Base-by-base conservation (phyloP, 768 basidiomycete genomes). In the Lentinula raphanica region DNA sequence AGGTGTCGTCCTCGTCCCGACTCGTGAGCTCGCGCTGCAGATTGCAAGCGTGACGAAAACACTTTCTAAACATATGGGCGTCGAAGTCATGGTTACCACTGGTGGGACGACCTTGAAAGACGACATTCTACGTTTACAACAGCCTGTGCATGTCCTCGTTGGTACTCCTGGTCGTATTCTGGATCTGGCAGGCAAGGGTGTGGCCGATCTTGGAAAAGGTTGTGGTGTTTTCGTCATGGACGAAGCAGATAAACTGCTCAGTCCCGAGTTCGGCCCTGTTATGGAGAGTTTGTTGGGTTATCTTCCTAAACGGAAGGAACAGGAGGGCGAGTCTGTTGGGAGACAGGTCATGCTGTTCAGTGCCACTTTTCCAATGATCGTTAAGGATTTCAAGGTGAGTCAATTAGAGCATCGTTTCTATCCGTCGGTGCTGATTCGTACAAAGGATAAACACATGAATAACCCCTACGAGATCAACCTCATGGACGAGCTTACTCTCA, bases 201-300 rank as follows among this genome's bases (percentile, higher is more conserved):
- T 99, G 38, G 96, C 96, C 28, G 94, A 98, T 74, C 80, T 99
- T 63, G 32, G 49, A 23, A 90, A 85, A 74, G 88, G 92, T 68
- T 98, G 96, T 73, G 87, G 89, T 2, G 92, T 96, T 56, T 99
- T 98, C 67, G 94, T 98, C 64, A 99, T 99, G 96, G 96, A 99
- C 72, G 96, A 99, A 75, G 96, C 96, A 48, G 97, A 98, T 74
- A 99, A 98, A 72, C 84, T 98, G 50, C 86, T 98, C 54, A 94
- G 90, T 6, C 94, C 94, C 58, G 96, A 99, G 76, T 99, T 99
- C 68, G 89, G 94, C 12, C 95, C 96, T 60, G 95, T 99, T 58
- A 96, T 99, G 86, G 96, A 98, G 76, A 92, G 97, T 68, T 75
- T 99, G 36, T 81, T 99, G 58, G 80, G 82, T 28, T 92, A 90